phyloP scores from a whole-genome alignment of 352 stramenopile genomes.

The Aphanomyces euteiches region DNA sequence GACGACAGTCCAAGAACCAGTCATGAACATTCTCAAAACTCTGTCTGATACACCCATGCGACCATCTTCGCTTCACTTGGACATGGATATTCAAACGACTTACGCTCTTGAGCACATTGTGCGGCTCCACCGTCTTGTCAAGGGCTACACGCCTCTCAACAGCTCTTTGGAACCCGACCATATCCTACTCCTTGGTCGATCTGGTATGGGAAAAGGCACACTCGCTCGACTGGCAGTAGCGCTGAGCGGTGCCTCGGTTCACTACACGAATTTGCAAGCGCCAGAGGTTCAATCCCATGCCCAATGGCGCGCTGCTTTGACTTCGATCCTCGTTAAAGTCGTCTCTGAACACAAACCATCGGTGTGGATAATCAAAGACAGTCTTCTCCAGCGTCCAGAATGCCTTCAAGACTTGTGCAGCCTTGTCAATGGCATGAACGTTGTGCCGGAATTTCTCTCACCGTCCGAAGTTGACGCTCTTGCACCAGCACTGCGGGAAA shows the following conservation, averaged over 20 bases:
- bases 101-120: conserved; percentile 59
- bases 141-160: conserved; percentile 22
- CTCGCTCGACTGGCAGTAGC: conserved; percentile 52
- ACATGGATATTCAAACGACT: conserved; percentile 28
- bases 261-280: conserved; percentile 36
- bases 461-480: conserved; percentile 57
- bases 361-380: conserved; percentile 63
- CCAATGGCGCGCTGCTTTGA: conserved; percentile 42
- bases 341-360: conserved; percentile 40
- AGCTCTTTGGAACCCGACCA: conserved; percentile 26
- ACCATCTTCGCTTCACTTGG: conserved; percentile 30
- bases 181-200: conserved; percentile 45
- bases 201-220: conserved; percentile 49
- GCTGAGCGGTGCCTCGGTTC: conserved; percentile 44
- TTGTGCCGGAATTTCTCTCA: conserved; percentile 43
- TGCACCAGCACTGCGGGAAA: conserved; percentile 40
- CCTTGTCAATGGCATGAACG: conserved; percentile 42
- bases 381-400: conserved; percentile 31
- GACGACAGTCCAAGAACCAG: neutral
- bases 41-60: conserved; percentile 11
- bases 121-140: conserved; percentile 45
- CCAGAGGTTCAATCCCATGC: neutral
- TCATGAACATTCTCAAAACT: conserved; percentile 5
- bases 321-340: conserved; percentile 42
- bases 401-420: conserved; percentile 49